Evolutionary conservation across 2,329 filamentous ascomycete species (phyloP), one percentile per base, ranked within the genome.

Genomic region (Microsporum audouinii): DNA sequence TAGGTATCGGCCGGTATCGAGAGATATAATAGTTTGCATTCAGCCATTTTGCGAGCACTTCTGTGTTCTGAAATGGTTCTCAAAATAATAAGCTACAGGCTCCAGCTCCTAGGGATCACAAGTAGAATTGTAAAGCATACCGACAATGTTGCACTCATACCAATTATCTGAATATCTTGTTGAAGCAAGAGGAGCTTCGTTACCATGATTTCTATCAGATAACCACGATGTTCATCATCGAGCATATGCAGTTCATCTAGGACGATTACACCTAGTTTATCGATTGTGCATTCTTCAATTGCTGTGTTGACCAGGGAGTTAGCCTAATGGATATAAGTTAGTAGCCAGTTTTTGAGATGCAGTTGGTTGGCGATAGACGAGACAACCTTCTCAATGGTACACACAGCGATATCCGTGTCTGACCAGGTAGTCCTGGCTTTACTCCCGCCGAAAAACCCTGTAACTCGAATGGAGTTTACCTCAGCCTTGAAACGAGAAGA

Each of bases 171-270:
- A 17, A 88, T 78, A 29, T 79, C 74, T 62, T 88, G 82, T 31
- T 83, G 84, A 27, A 91, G 73, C 61, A 84, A 81, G n/a, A 89
- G 74, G 34, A 91, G 69, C 68, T 91, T 91, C 2, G 87, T 88
- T 3, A 85, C 84, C 73, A 89, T 83, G 4, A 91, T 76, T 69
- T 91, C 88, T 60, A 91, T 76, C 1, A 91, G 77, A 69, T 91
- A 91, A 2, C 88, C 88, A 10, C 88, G 83, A 65, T 86, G 82
- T 64, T 87, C 85, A 69, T 91, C 88, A 66, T 89, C 85, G 51
- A 91, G 79, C 87, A 91, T 90, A 70, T 91, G 88, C n/a, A 91
- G 75, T 69, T 91, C 88, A 67, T 91, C 88, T 38, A 91, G 76
- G 12, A 91, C 86, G 17, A 90, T 82, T 8, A 85, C 57, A 33